Percentiles rank a stretch among this genome's conserved stretches.
These are phyloP conservation scores for Neonectria sp. DNA, from an alignment of 2,329 filamentous ascomycete genomes.

Conservation along the genomic window DNA sequence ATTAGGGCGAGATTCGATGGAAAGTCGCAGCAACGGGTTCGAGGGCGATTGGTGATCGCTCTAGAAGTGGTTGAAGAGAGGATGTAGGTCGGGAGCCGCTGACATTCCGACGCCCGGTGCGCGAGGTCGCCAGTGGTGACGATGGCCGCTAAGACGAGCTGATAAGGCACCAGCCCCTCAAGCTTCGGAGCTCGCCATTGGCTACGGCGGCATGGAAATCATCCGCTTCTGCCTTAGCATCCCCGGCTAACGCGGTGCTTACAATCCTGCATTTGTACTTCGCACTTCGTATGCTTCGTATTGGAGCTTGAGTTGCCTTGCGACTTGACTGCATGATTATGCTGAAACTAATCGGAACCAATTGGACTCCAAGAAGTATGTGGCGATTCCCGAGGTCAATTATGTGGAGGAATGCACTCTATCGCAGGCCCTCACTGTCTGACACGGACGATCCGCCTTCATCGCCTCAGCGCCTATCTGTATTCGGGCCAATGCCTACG, in stretches of 20 bases:
- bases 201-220: slow-evolving; percentile 17
- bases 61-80: neutral
- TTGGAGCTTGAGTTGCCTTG: too few relatives aligned
- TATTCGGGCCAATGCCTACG: too few relatives aligned
- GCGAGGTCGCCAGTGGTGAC: neutral
- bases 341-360: too few relatives aligned
- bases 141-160: neutral
- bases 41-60: neutral
- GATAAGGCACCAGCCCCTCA: slow-evolving; percentile 8
- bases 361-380: too few relatives aligned
- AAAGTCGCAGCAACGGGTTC: neutral
- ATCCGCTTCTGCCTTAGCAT: neutral
- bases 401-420: too few relatives aligned
- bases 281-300: neutral
- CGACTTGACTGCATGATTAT: too few relatives aligned
- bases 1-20: neutral
- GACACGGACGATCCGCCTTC: too few relatives aligned
- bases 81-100: neutral
- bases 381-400: too few relatives aligned
- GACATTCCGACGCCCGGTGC: neutral
- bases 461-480: too few relatives aligned
- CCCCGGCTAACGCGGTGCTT: neutral
- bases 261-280: neutral
- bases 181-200: slow-evolving; percentile 16
- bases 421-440: too few relatives aligned